Evolutionary conservation across 192 early-diverging fungal species (phyloP).

Genomic region (Phlyctochytrium bullatum): DNA sequence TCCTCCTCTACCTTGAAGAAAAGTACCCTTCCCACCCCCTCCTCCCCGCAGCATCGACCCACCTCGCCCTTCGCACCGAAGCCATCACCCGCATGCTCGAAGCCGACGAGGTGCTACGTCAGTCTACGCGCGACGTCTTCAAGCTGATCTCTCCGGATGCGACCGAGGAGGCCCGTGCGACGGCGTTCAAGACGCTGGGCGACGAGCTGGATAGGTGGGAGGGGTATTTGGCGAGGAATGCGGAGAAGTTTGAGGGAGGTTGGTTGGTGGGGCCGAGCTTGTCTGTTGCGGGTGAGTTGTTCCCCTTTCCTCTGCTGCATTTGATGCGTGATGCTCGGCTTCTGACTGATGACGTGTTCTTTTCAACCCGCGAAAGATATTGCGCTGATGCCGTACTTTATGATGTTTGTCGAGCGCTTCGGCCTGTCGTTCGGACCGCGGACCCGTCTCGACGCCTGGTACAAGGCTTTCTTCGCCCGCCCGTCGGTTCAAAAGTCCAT

Average conservation of each 20-base stretch:
- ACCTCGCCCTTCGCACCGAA: neutral
- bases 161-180: neutral
- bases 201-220: conserved; percentile 4
- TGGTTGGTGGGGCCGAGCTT: neutral
- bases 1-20: conserved; percentile 8
- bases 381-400: neutral
- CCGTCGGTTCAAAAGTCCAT: neutral
- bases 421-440: neutral
- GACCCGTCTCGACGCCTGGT: neutral
- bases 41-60: neutral
- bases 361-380: neutral
- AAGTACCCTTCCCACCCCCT: neutral
- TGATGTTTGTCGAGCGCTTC: neutral
- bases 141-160: neutral
- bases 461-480: neutral
- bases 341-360: too few species aligned
- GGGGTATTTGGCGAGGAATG: neutral
- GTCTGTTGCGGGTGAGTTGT: neutral
- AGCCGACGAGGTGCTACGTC: neutral
- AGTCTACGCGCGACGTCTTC: neutral
- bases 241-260: neutral
- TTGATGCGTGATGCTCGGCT: too few species aligned
- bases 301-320: neutral
- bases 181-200: neutral
- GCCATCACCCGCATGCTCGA: conserved; percentile 1